phyloP scores from a whole-genome alignment of 306 rosid species.

The Oemleria cerasiformis region DNA sequence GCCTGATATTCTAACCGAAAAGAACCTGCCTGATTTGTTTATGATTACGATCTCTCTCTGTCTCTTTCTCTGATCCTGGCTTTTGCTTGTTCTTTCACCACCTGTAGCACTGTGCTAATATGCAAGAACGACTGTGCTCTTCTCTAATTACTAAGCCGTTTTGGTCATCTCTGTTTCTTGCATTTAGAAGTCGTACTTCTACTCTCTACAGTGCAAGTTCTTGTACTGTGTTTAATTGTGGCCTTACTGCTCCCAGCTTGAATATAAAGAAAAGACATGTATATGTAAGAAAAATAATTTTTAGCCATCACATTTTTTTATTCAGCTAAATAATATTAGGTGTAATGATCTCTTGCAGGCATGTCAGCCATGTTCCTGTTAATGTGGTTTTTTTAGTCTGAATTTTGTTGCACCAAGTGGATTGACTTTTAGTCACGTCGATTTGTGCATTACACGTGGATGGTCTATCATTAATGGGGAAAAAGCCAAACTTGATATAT shows the following conservation, averaged over 20 bases:
- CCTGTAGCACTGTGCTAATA: background rate
- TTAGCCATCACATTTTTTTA: background rate
- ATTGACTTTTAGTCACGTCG: background rate
- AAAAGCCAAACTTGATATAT: background rate
- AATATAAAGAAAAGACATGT: background rate
- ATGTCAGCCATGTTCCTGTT: background rate
- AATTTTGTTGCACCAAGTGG: background rate
- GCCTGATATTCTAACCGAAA: background rate
- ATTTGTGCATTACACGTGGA: background rate
- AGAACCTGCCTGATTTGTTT: background rate
- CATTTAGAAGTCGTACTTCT: background rate
- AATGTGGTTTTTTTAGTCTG: background rate
- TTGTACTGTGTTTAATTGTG: background rate
- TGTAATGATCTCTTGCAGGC: background rate
- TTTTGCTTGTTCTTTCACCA: background rate
- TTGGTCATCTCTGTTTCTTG: background rate
- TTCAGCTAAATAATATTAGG: background rate
- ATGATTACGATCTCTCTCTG: background rate
- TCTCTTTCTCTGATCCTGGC: background rate
- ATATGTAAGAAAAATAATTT: background rate
- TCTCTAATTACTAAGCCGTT: background rate
- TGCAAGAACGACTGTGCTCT: background rate
- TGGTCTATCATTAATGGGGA: background rate
- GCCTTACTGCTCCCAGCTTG: background rate
- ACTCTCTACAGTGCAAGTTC: constrained; percentile 2